Evolutionary conservation across 257 asterid genomes (phyloP).

Genomic region (Gentiana macrophylla): DNA sequence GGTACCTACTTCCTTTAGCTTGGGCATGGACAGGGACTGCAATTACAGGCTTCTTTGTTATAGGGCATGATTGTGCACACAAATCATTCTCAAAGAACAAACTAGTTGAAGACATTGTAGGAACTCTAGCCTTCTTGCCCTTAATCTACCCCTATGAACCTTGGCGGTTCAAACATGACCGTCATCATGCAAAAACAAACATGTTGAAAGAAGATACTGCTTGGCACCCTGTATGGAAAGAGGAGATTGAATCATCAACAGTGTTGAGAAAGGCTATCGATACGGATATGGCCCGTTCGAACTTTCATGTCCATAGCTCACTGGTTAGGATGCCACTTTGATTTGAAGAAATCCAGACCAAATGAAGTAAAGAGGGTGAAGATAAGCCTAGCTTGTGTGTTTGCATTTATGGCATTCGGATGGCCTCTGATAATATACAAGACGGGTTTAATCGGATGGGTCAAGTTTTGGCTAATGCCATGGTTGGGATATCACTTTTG

Average conservation of each 20-base stretch:
- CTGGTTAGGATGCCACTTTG: conserved; percentile 78
- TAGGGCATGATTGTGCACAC: conserved; percentile 99
- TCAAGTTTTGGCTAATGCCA: conserved; percentile 97
- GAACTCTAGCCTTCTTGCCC: conserved; percentile 92
- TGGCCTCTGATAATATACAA: conserved; percentile 83
- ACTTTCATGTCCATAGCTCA: conserved; percentile 93
- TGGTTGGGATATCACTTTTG: conserved; percentile 97
- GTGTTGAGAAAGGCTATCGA: conserved; percentile 58
- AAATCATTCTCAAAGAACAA: conserved; percentile 91
- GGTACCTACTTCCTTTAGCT: conserved; percentile 98
- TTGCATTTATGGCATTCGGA: conserved; percentile 91
- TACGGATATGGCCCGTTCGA: conserved; percentile 78
- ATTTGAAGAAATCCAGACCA: conserved; percentile 75
- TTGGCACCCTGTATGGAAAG: conserved; percentile 63
- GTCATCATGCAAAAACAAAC: conserved; percentile 95
- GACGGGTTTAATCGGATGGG: conserved; percentile 82
- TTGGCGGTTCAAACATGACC: conserved; percentile 96
- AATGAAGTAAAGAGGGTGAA: conserved; percentile 81
- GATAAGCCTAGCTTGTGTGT: conserved; percentile 88
- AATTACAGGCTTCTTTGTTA: conserved; percentile 91
- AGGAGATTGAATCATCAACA: conserved; percentile 51
- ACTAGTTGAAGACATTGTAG: conserved; percentile 86
- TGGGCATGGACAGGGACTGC: conserved; percentile 99
- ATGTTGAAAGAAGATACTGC: conserved; percentile 95
- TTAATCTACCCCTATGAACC: conserved; percentile 94